Evolutionary conservation across 2,329 filamentous ascomycete species (phyloP).

Genomic region (Teratosphaeria viscida): DNA sequence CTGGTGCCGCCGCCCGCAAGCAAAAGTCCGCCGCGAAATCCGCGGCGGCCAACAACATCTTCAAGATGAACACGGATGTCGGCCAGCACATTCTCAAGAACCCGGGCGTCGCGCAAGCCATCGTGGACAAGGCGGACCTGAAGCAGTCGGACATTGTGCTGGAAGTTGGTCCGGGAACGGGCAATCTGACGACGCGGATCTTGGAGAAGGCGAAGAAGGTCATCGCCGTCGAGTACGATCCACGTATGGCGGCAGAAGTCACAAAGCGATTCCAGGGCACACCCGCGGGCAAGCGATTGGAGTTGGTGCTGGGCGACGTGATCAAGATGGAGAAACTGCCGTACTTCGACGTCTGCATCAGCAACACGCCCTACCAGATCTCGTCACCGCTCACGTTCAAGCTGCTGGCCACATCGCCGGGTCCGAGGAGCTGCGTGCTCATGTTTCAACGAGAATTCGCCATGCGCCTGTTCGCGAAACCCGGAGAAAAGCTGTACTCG

Average conservation of each 20-base stretch:
- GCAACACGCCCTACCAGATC: constrained; percentile 69
- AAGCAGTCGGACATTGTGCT: constrained; percentile 86
- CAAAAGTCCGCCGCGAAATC: constrained; percentile 27
- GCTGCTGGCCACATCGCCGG: constrained; percentile 69
- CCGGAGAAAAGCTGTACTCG: constrained; percentile 80
- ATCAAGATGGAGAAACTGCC: constrained; percentile 72
- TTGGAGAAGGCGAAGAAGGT: constrained; percentile 75
- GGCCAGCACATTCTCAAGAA: constrained; percentile 92
- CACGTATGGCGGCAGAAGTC: constrained; percentile 90
- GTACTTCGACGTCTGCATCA: constrained; percentile 75
- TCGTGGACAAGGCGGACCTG: constrained; percentile 76
- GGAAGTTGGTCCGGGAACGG: constrained; percentile 83
- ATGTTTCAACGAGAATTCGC: constrained; percentile 98
- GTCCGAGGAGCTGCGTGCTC: constrained; percentile 75
- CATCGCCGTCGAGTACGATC: constrained; percentile 85
- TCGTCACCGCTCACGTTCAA: constrained; percentile 87
- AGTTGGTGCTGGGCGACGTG: constrained; percentile 82
- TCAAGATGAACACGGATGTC: constrained; percentile 92
- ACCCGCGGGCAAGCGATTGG: constrained; percentile 70
- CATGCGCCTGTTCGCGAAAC: constrained; percentile 75
- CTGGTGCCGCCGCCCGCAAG: constrained; percentile 36
- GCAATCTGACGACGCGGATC: constrained; percentile 81
- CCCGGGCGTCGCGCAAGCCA: constrained; percentile 69
- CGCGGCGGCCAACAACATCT: constrained; percentile 59
- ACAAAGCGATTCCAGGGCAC: constrained; percentile 89